A percentile compares a stretch with the other conserved stretches of the same genome.
These are phyloP conservation scores for Suillus subluteus DNA, from an alignment of 768 basidiomycete genomes.

Conservation along the genomic window DNA sequence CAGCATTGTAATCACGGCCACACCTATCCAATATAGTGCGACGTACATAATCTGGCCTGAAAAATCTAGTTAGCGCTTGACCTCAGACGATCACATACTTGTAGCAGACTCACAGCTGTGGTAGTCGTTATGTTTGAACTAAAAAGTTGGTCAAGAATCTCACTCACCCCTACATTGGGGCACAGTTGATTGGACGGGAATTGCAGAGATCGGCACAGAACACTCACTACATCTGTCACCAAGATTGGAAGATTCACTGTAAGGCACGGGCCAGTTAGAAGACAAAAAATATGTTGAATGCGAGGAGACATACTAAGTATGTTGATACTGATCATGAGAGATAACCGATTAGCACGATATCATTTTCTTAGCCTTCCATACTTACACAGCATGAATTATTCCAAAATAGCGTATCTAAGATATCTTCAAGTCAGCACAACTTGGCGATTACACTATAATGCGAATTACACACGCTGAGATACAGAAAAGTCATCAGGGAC, in stretches of 20 bases:
- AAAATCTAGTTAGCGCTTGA: neutral
- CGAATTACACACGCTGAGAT: neutral
- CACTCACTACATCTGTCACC: neutral
- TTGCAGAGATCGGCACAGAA: neutral
- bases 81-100: neutral
- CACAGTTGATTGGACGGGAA: neutral
- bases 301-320: neutral
- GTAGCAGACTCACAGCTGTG: neutral
- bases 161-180: neutral
- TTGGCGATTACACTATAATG: neutral
- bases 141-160: neutral
- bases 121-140: neutral
- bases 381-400: neutral
- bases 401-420: neutral
- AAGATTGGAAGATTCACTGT: neutral
- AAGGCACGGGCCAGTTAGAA: neutral
- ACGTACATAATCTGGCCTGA: neutral
- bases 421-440: neutral
- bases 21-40: neutral
- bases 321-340: neutral
- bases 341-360: neutral
- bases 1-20: neutral
- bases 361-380: neutral
- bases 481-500: neutral
- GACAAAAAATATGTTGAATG: neutral